Conservation (phyloP, 306 rosid species). For the Castanopsis chinensis region DNA sequence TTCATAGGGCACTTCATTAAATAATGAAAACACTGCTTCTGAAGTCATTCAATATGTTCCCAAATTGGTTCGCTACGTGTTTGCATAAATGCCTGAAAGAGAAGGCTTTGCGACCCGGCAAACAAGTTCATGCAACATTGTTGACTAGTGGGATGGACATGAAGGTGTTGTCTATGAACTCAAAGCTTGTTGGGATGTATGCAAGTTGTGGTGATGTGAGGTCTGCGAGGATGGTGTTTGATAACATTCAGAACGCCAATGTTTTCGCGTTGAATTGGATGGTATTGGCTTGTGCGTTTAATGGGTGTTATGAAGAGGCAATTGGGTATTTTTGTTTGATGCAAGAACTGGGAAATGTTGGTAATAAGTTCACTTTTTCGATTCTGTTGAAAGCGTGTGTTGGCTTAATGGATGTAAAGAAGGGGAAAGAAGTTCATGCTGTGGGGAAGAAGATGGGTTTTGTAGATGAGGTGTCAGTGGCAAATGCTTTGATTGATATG, state of each 20-base stretch:
- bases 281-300: conserved; percentile 42
- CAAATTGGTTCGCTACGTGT: conserved; percentile 36
- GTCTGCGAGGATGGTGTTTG: conserved; percentile 37
- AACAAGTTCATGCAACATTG: conserved; percentile 56
- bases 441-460: conserved; percentile 46
- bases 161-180: conserved; percentile 41
- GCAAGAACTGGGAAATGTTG: conserved; percentile 35
- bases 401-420: conserved; percentile 58
- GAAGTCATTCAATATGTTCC: conserved; percentile 25
- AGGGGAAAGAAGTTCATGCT: conserved; percentile 64
- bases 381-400: conserved; percentile 52
- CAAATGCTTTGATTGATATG: conserved; percentile 62
- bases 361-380: conserved; percentile 53
- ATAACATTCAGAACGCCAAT: conserved; percentile 37
- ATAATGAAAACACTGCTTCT: conserved; percentile 25
- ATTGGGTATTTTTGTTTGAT: conserved; percentile 37
- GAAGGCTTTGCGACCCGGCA: conserved; percentile 54
- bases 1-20: background rate
- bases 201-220: conserved; percentile 50
- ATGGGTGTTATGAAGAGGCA: conserved; percentile 51
- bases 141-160: conserved; percentile 42
- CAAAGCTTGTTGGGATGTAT: conserved; percentile 69
- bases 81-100: conserved; percentile 59
- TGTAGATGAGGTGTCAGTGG: conserved; percentile 29
- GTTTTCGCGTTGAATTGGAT: conserved; percentile 72